A percentile compares a stretch with the other conserved stretches of the same genome.
phyloP scores from a whole-genome alignment of 257 asterid genomes.

The Ajuga chamaepitys region DNA sequence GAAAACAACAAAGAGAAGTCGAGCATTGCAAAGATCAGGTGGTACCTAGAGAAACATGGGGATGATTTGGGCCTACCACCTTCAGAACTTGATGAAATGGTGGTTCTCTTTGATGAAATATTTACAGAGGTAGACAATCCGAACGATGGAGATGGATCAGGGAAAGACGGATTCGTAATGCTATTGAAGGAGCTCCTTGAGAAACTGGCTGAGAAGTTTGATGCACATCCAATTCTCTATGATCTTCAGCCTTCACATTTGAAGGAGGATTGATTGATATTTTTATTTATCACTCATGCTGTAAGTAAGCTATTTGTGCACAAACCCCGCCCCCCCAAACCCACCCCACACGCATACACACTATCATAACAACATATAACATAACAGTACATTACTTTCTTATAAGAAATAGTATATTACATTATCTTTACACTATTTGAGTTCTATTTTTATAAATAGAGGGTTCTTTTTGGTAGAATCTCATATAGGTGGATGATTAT shows the following conservation, averaged over 20 bases:
- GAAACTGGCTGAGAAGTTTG: constrained; percentile 46
- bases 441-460: too few species aligned
- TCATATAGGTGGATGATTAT: too few species aligned
- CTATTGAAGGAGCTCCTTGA: constrained; percentile 37
- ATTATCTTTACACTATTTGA: too few species aligned
- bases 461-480: too few species aligned
- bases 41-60: constrained; percentile 35
- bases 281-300: neutral
- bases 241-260: constrained; percentile 18
- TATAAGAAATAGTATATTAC: too few species aligned
- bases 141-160: constrained; percentile 13
- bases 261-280: constrained; percentile 11
- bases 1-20: constrained; percentile 13
- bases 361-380: too few species aligned
- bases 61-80: constrained; percentile 44
- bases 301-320: too few species aligned
- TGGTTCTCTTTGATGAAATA: constrained; percentile 31
- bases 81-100: constrained; percentile 33
- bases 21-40: constrained; percentile 17
- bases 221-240: constrained; percentile 41
- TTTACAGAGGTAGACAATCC: constrained; percentile 25
- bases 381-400: too few species aligned
- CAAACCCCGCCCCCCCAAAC: too few species aligned
- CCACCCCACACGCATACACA: too few species aligned
- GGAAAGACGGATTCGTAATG: too few species aligned